Evolutionary conservation across 306 rosid genomes (phyloP).

Genomic region (Chamaecrista fasciculata): DNA sequence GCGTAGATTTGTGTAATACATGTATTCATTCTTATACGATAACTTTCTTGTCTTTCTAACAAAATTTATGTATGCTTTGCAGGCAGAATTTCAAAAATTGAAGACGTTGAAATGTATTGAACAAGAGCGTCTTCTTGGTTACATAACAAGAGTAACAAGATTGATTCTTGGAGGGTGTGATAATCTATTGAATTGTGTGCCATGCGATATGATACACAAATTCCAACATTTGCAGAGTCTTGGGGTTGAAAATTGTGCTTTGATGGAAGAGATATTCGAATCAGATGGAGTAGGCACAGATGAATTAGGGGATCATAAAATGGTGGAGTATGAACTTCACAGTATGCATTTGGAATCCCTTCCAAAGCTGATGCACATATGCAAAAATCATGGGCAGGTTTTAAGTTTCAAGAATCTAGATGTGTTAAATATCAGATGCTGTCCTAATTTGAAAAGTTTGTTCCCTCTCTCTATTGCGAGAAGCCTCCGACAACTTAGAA

Average conservation of each 20-base stretch:
- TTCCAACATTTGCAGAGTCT: neutral
- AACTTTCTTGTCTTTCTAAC: neutral
- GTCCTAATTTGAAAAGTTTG: conserved; percentile 14
- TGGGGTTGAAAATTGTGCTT: neutral
- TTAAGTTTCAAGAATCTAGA: neutral
- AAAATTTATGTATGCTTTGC: neutral
- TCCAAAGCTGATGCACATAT: conserved; percentile 5
- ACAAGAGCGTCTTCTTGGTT: neutral
- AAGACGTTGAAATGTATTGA: neutral
- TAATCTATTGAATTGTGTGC: conserved; percentile 2
- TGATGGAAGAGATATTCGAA: conserved; percentile 18
- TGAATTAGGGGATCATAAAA: neutral
- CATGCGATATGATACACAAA: conserved; percentile 3
- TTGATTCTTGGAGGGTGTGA: neutral
- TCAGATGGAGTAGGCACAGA: neutral
- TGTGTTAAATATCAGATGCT: fast-evolving
- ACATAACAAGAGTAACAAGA: neutral
- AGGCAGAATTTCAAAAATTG: neutral
- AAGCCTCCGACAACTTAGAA: neutral
- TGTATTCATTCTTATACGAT: too few relatives aligned
- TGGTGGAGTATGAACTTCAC: neutral
- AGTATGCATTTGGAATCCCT: fast-evolving
- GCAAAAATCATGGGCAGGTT: neutral
- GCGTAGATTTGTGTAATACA: too few relatives aligned
- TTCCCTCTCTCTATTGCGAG: neutral